Conservation (phyloP, 2,329 filamentous ascomycete species). For the Pseudogymnoascus sp. region DNA sequence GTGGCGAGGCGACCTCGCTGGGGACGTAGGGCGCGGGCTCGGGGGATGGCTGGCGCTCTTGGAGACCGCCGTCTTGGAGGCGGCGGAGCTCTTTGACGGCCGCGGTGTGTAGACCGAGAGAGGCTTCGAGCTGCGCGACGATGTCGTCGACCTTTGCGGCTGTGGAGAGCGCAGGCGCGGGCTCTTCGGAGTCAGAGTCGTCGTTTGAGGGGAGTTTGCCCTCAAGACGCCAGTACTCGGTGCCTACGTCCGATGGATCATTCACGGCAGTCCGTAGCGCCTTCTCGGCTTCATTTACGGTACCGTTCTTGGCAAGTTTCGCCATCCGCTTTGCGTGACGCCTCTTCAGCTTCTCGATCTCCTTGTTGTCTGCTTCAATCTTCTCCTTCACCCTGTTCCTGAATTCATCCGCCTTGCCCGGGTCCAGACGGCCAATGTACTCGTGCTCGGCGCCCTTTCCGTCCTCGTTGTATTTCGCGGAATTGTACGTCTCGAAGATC, state of each 20-base stretch:
- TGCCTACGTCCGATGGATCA: constrained; percentile 43
- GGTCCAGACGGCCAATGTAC: constrained; percentile 60
- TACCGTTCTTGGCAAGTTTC: constrained; percentile 62
- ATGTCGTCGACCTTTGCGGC: constrained; percentile 59
- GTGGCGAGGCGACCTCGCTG: constrained; percentile 44
- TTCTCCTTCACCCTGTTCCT: constrained; percentile 67
- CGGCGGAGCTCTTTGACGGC: constrained; percentile 59
- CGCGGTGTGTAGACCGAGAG: constrained; percentile 59
- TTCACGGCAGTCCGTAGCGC: constrained; percentile 62
- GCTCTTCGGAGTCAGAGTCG: constrained; percentile 38
- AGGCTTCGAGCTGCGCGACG: constrained; percentile 63
- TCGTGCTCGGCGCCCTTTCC: constrained; percentile 47
- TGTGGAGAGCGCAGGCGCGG: constrained; percentile 19
- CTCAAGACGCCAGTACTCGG: constrained; percentile 59
- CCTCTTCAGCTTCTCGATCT: constrained; percentile 77
- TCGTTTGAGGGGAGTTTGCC: constrained; percentile 39
- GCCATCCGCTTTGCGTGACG: constrained; percentile 70
- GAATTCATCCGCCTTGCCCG: constrained; percentile 76
- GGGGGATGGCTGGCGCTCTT: constrained; percentile 42
- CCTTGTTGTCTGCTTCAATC: constrained; percentile 64
- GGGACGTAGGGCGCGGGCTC: constrained; percentile 22
- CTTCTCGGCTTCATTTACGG: constrained; percentile 67
- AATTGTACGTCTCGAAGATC: constrained; percentile 56
- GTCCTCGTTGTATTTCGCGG: constrained; percentile 15
- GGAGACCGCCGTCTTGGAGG: constrained; percentile 68